Evolutionary conservation across 2,329 filamentous ascomycete genomes (phyloP).

Genomic region (Fusarium sp.): DNA sequence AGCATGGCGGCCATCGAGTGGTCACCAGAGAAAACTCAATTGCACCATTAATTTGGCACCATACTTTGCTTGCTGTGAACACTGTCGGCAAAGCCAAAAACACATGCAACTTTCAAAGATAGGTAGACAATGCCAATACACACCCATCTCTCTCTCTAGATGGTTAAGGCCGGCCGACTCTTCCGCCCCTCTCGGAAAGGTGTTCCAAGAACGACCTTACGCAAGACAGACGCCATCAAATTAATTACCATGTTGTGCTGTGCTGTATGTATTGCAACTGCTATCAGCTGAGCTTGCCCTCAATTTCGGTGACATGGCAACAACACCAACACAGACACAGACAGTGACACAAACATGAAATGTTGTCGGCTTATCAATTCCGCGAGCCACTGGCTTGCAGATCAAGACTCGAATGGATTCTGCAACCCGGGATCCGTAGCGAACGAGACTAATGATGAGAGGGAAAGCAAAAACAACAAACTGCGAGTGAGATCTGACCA

Average conservation of each 20-base stretch:
- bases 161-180: neutral
- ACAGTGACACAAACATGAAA: neutral
- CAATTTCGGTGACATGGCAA: neutral
- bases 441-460: neutral
- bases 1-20: neutral
- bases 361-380: neutral
- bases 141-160: neutral
- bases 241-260: neutral
- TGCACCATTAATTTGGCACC: neutral
- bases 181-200: neutral
- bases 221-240: neutral
- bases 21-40: neutral
- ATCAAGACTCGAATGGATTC: slow-evolving; percentile 1
- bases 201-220: neutral
- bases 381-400: slow-evolving; percentile 8
- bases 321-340: neutral
- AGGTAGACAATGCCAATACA: neutral
- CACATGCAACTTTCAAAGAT: neutral
- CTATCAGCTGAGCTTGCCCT: neutral
- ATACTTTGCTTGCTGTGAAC: neutral
- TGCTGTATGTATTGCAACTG: neutral
- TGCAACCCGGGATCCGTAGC: neutral
- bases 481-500: slow-evolving; percentile 2
- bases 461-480: neutral
- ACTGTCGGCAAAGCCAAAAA: neutral